Conservation (phyloP, 2,329 filamentous ascomycete genomes). For the Blumeriella jaapii region DNA sequence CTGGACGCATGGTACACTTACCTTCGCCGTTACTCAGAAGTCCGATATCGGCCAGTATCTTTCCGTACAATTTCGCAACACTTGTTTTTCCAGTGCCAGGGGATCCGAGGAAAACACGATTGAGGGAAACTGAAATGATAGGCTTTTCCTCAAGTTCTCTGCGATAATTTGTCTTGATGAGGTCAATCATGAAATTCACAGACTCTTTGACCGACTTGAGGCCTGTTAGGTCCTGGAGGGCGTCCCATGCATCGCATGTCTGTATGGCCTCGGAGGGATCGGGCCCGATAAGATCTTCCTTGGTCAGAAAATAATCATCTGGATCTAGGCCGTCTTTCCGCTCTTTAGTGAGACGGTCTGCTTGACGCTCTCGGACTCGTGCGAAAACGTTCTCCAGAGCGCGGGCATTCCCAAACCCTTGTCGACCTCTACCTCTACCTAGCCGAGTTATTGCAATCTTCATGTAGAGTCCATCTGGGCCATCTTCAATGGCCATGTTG, state of each 20-base stretch:
- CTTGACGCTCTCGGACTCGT: constrained; percentile 45
- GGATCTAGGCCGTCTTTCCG: constrained; percentile 30
- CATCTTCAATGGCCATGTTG: constrained; percentile 48
- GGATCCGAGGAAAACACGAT: constrained; percentile 57
- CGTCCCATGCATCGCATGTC: constrained; percentile 42
- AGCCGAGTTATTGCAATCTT: constrained; percentile 51
- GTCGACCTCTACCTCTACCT: constrained; percentile 47
- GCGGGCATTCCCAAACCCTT: constrained; percentile 65
- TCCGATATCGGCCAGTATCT: constrained; percentile 56
- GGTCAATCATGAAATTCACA: constrained; percentile 46
- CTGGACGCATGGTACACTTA: constrained; percentile 4
- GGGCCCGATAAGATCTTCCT: constrained; percentile 61
- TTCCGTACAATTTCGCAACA: constrained; percentile 60
- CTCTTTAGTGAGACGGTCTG: constrained; percentile 39
- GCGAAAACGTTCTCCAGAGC: constrained; percentile 51
- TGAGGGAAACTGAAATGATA: constrained; percentile 48
- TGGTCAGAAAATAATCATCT: constrained; percentile 48
- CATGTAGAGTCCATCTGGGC: constrained; percentile 46
- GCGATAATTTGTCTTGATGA: constrained; percentile 50
- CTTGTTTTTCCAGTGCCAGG: constrained; percentile 71
- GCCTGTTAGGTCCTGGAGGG: constrained; percentile 47
- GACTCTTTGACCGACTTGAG: constrained; percentile 50
- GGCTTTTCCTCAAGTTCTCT: constrained; percentile 52
- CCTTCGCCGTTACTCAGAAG: constrained; percentile 56
- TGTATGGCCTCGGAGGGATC: constrained; percentile 44